Base-by-base conservation (phyloP, 1,139 yeast species). In the Suhomyces wounanorum region DNA sequence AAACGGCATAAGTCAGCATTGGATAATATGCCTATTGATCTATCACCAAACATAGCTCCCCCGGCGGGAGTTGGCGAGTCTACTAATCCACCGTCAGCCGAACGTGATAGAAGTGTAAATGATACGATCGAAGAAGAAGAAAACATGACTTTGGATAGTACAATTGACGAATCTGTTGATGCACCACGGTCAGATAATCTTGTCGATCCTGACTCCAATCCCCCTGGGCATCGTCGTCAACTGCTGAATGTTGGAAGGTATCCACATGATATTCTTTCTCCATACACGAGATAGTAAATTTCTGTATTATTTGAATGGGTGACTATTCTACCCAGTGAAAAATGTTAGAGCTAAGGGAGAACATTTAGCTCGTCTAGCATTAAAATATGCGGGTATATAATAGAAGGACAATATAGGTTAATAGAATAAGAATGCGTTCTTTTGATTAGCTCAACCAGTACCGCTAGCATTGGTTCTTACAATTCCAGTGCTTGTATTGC, bases 1-100 rank as follows among this genome's bases (percentile, higher is more conserved):
- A 65, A 65, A 49, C 55, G 68, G 8, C 67, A 62, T 52, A 62
- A 60, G 44, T 57, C 59, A 8, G 51, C 43, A 4, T 55, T 59
- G 46, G 54, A 55, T 48, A 59, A 58, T 43, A 54, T 58, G 56
- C 52, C 59, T 21, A 51, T 59, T 8, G 65, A 60, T 38, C 40
- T 58, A 17, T 42, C 37, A 31, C 54, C 48, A 33, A 33, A 18
- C 16, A 25, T 26, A 21, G 26, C 35, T 28, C 44, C 41, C 36
- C 38, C 40, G 31, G 44, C 35, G 36, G 43, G 46, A 14, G 44
- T 18, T 38, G 33, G 40, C 14, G 35, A 41, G 23, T 50, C 57
- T 14, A 57, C 57, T 17, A 45, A 33, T 25, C 33, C 38, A 30
- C 42, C 42, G 8, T 30, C 31, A 17, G 39, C 9, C 14, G 44